Base-by-base conservation (phyloP, 345 rosid genomes). In the Psidium friedrichsthalianum region DNA sequence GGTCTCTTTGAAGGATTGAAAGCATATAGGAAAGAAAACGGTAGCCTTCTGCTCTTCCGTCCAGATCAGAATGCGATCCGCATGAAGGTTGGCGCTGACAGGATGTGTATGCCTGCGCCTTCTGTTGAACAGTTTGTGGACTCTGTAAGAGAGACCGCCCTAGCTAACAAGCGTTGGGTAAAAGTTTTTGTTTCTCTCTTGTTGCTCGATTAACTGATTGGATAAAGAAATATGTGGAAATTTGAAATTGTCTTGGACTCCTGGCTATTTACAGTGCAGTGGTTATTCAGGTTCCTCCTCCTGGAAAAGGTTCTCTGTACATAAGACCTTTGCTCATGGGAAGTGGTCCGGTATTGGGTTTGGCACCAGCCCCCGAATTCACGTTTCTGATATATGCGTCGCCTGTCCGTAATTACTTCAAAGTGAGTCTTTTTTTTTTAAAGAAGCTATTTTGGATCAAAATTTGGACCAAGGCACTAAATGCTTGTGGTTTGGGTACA, bases 131-230 rank as follows among this genome's bases (percentile, higher is more conserved):
- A 97, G 53, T 95, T 97, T 36, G 85, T 94, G 22, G 90, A 93
- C 53, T 96, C 98, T 22, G 95, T 95, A 16, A 97, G 91, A 86
- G 91, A 94, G 88, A 94, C 92, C 11, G 91, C 92, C 56, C 88
- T 91, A 44, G 95, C 97, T 42, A 97, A 95, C 89, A 94, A 88
- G 56, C 97, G 94, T 74, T 95, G 98, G 99, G 99, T 97, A 91
- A 80, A 51, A 2, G 11, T 8, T 69, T 69, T 18, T 18, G 47
- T 22, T 36, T 20, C 47, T 36, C 47, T 18, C 80, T 12, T 69
- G 78, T 44, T 69, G 78, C 47, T 69, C 78, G 42, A 69, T 32
- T 32, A 40, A 69, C 78, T 12, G 0, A 16, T 3, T 18, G 78
- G 78, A 16, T 64, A 32, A 32, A 18, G 0, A 18, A 69, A 36